These are phyloP conservation scores for Talaromyces sp. DNA, from an alignment of 2,329 filamentous ascomycete species.

Conservation along the genomic window DNA sequence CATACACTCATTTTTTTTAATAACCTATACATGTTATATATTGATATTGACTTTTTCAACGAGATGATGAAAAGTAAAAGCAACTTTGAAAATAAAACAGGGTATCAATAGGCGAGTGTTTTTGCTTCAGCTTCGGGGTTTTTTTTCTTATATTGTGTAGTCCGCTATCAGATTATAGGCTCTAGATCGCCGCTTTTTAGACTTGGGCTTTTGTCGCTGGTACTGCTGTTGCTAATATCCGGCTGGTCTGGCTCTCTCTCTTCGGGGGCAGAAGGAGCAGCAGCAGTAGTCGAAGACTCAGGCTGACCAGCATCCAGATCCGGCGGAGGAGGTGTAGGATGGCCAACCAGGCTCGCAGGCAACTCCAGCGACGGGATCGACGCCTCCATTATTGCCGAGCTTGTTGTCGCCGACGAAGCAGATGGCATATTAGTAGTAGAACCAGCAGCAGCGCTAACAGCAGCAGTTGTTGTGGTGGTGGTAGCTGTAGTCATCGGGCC, in stretches of 20 bases:
- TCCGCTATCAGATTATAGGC: background rate
- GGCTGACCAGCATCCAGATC: conserved; percentile 18
- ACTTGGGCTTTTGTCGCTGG: background rate
- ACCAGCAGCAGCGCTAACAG: background rate
- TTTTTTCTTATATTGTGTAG: background rate
- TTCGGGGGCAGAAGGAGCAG: background rate
- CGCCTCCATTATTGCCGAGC: conserved; percentile 31
- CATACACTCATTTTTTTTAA: background rate
- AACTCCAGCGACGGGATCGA: conserved; percentile 40
- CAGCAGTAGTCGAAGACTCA: conserved; percentile 13
- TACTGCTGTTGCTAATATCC: too few relatives aligned
- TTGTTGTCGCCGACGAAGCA: conserved; percentile 13
- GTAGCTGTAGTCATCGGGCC: conserved; percentile 1
- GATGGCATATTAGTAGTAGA: background rate
- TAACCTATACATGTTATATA: background rate
- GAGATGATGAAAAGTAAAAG: background rate
- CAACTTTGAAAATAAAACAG: background rate
- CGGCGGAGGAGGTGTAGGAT: conserved; percentile 26
- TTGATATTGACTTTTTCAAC: background rate
- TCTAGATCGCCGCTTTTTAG: background rate
- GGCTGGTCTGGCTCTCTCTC: background rate
- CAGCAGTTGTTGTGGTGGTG: background rate
- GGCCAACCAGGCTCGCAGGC: conserved; percentile 34
- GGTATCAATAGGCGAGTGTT: background rate
- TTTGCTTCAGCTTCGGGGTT: background rate